phyloP scores from a whole-genome alignment of 139 green algal genomes.

The Chlamydomonas urium region DNA sequence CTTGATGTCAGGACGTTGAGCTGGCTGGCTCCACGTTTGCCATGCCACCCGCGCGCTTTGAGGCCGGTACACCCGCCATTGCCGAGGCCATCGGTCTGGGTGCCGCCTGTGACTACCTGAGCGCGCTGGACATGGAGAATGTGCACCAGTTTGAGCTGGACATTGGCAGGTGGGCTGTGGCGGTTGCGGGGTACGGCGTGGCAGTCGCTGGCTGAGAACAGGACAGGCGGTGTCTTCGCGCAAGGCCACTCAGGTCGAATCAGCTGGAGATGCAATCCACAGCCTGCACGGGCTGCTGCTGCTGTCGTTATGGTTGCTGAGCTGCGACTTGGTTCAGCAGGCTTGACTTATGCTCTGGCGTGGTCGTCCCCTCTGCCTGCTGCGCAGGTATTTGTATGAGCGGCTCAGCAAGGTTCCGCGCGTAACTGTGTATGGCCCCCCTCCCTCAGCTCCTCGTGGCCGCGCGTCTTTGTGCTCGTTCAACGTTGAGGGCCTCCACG shows the following conservation, averaged over 20 bases:
- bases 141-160: constrained; percentile 78
- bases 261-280: too few relatives aligned
- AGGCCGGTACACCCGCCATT: constrained; percentile 96
- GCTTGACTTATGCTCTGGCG: too few relatives aligned
- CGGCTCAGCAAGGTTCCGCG: constrained; percentile 58
- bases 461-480: constrained; percentile 85
- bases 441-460: constrained; percentile 23
- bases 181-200: too few relatives aligned
- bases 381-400: constrained; percentile 39
- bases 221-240: too few relatives aligned
- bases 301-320: too few relatives aligned
- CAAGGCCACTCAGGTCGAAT: too few relatives aligned
- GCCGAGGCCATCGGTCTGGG: constrained; percentile 71
- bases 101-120: constrained; percentile 66
- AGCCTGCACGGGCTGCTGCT: too few relatives aligned
- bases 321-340: too few relatives aligned
- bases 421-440: constrained; percentile 80
- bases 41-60: constrained; percentile 85
- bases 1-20: too few relatives aligned
- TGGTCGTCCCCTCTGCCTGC: too few relatives aligned
- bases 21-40: constrained; percentile 91
- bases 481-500: constrained; percentile 93
- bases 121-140: constrained; percentile 62
- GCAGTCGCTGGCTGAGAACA: too few relatives aligned
- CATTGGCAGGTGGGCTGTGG: constrained; percentile 71